Evolutionary conservation across 768 basidiomycete genomes (phyloP).

Genomic region (Lepiota brunneoincarnata): DNA sequence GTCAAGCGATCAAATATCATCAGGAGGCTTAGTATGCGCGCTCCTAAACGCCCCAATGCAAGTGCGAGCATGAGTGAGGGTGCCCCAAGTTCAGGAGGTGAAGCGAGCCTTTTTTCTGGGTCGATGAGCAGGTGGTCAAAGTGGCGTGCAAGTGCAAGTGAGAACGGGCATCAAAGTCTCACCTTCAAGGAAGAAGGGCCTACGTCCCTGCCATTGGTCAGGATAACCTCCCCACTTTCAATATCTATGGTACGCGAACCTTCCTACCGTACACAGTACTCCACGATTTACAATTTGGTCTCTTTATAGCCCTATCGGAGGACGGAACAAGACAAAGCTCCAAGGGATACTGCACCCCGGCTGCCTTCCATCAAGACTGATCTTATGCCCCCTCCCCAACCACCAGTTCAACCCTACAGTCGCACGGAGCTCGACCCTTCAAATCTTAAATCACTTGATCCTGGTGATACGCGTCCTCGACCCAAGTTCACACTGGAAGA

Average conservation of each 20-base stretch:
- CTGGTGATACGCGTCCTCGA: not conserved
- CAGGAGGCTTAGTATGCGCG: constrained; percentile 11
- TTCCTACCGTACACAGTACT: not conserved
- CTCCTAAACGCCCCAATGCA: constrained; percentile 2
- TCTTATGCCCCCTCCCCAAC: not conserved
- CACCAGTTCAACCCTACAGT: not conserved
- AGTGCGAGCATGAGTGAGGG: not conserved
- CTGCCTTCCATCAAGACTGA: not conserved
- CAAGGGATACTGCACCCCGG: not conserved
- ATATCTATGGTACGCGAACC: not conserved
- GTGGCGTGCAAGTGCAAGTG: constrained; percentile 4
- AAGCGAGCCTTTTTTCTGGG: not conserved
- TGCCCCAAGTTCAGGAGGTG: not conserved
- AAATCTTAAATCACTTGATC: constrained; percentile 1
- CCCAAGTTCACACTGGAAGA: constrained; percentile 8
- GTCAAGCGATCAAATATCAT: constrained; percentile 6
- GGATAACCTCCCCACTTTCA: constrained; percentile 8
- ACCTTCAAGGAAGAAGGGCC: not conserved
- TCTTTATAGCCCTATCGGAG: not conserved
- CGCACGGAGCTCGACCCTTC: not conserved
- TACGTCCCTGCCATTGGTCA: constrained; percentile 6
- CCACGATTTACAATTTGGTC: not conserved
- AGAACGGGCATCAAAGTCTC: not conserved
- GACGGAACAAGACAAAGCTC: not conserved
- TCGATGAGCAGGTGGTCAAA: constrained; percentile 4